A percentile compares a stretch with the other conserved stretches of the same genome.
Conservation (phyloP, 2,329 filamentous ascomycete species). For the Neophaeococcomyces mojaviensis region DNA sequence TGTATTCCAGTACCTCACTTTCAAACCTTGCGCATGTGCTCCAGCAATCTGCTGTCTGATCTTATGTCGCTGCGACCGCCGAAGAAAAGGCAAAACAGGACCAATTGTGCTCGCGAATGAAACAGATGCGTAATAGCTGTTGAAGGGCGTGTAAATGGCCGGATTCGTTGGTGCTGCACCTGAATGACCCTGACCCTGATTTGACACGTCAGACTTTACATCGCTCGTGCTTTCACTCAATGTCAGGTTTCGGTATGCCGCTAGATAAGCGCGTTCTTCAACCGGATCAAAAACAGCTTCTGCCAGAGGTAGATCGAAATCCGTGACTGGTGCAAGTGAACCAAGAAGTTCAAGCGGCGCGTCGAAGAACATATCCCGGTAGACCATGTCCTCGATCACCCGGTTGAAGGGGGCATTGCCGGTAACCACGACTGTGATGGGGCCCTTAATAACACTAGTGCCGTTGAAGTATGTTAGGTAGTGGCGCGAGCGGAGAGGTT, state of each 20-base stretch:
- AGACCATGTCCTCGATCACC: constrained; percentile 34
- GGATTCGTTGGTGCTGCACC: constrained; percentile 25
- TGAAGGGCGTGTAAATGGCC: constrained; percentile 37
- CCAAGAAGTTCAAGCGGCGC: constrained; percentile 38
- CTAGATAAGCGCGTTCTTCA: constrained; percentile 3
- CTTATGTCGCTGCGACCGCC: constrained; percentile 34
- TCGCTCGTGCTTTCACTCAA: background rate
- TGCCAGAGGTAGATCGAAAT: background rate
- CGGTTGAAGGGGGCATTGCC: constrained; percentile 45
- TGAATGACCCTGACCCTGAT: constrained; percentile 38
- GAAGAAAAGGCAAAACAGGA: constrained; percentile 24
- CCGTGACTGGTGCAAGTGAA: constrained; percentile 6
- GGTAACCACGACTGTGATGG: constrained; percentile 47
- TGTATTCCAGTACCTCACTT: constrained; percentile 52
- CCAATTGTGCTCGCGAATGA: constrained; percentile 44
- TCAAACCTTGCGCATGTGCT: constrained; percentile 46
- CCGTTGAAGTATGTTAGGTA: constrained; percentile 48
- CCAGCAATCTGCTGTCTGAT: constrained; percentile 45
- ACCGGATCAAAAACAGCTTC: background rate
- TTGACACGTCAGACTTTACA: constrained; percentile 9
- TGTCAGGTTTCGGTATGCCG: background rate
- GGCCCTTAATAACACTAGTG: constrained; percentile 27
- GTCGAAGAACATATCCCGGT: constrained; percentile 50
- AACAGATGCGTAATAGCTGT: constrained; percentile 51
- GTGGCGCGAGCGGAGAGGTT: constrained; percentile 39